Base-by-base conservation (phyloP, 768 basidiomycete species). In the Imleria badia region DNA sequence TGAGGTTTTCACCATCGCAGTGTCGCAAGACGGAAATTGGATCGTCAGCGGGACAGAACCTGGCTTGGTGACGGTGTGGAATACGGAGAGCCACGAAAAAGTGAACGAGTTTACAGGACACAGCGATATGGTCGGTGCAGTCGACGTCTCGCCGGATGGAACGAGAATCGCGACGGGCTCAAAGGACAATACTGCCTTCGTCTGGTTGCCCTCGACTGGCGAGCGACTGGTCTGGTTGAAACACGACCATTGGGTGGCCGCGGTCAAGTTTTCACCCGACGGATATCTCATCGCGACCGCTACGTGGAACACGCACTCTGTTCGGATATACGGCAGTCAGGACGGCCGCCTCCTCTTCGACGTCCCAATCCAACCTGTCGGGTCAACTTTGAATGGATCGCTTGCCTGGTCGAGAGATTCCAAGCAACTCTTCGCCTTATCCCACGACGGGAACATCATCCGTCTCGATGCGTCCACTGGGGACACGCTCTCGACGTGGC, bases 111-210 rank as follows among this genome's bases (percentile, higher is more conserved):
- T 49, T 13, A n/a, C 20, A 19, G 47, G 4, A 7, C 43, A 45
- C 20, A 10, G 1, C 11, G 7, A 7, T 3, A 2, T 1, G 2
- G 47, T 54, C 1, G 3, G 26, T 4, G 33, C 48, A 1, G 47
- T 59, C 3, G 59, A 60, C 38, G 3, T 59, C 12, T 55, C 48
- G 0, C 49, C 39, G 2, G 57, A 60, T 6, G 49, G n/a, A n/a
- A 36, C 38, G 8, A 51, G 11, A 19, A 36, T 60, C 23, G 46
- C 15, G 23, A 41, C 41, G 1, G 53, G 45, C 5, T 30, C 55
- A 6, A 13, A 20, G 17, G 42, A 39, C 17, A 3, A 2, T 6
- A 47, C 51, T 9, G 44, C n/a, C 19, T 42, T 17, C 14, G 14
- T 56, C 11, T 45, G 30, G 44, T 45, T 19, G 29, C n/a, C 11